Conservation (phyloP, 2,329 filamentous ascomycete genomes). For the Fusarium piperis region DNA sequence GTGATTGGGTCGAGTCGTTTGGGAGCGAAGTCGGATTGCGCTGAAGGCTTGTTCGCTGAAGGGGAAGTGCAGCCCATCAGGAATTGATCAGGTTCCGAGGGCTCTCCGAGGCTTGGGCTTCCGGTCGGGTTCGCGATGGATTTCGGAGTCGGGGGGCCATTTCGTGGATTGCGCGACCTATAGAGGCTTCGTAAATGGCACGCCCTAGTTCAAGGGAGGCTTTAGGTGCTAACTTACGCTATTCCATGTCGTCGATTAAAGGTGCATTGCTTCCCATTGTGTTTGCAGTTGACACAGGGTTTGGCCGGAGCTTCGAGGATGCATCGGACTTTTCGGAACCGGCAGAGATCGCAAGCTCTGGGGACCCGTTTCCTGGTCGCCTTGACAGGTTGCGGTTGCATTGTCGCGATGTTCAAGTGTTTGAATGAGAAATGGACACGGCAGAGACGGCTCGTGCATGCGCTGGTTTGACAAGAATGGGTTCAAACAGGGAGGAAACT, state of each 20-base stretch:
- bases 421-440: neutral
- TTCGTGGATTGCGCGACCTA: slow-evolving; percentile 6
- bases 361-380: slow-evolving; percentile 29
- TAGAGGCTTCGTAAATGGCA: neutral
- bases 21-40: neutral
- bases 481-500: neutral
- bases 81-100: neutral
- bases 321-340: slow-evolving; percentile 37
- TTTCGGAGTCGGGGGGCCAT: slow-evolving; percentile 6
- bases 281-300: slow-evolving; percentile 40
- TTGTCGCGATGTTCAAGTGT: neutral
- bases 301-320: slow-evolving; percentile 33
- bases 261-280: slow-evolving; percentile 38
- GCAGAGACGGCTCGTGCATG: neutral
- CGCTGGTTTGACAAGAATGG: neutral
- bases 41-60: neutral
- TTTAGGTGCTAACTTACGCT: slow-evolving; percentile 2
- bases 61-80: neutral
- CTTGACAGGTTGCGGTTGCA: slow-evolving; percentile 21
- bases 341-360: slow-evolving; percentile 37
- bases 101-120: neutral
- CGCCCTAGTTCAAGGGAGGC: neutral
- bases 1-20: neutral
- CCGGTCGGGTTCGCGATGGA: neutral
- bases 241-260: slow-evolving; percentile 33